phyloP scores from a whole-genome alignment of 2,329 filamentous ascomycete genomes.

The Aspergillus piperis region DNA sequence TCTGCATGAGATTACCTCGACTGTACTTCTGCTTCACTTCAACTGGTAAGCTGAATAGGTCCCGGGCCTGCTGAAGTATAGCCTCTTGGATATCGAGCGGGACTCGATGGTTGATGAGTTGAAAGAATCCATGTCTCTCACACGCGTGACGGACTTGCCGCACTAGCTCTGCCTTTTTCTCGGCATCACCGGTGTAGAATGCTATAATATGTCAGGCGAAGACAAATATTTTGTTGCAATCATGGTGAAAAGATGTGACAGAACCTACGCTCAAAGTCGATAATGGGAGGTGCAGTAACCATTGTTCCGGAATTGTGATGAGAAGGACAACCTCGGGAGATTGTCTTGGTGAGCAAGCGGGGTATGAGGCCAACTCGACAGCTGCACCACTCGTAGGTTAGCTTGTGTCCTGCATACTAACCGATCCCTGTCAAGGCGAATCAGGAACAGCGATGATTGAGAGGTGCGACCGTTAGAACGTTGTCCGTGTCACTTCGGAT shows the following conservation, averaged over 20 bases:
- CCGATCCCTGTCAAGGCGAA: no score
- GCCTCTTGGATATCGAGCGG: slow-evolving; percentile 42
- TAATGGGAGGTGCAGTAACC: slow-evolving; percentile 8
- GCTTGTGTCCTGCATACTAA: no score
- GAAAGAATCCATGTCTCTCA: slow-evolving; percentile 55
- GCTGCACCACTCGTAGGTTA: no score
- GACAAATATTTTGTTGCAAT: no score
- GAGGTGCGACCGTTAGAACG: no score
- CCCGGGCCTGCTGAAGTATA: slow-evolving; percentile 46
- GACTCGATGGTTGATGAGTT: slow-evolving; percentile 54
- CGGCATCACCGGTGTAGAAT: slow-evolving; percentile 8
- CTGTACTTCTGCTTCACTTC: slow-evolving; percentile 30
- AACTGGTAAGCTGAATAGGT: slow-evolving; percentile 50
- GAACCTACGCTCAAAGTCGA: slow-evolving; percentile 9
- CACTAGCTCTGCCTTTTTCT: slow-evolving; percentile 5
- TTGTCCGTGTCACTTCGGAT: no score
- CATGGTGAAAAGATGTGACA: no score
- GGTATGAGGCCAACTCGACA: no score
- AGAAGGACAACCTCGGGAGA: background rate
- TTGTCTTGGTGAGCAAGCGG: background rate
- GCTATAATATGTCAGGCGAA: background rate
- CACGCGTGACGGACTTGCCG: slow-evolving; percentile 45
- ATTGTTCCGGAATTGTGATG: background rate
- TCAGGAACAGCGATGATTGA: no score
- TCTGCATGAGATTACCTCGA: slow-evolving; percentile 17